Evolutionary conservation across 768 basidiomycete species (phyloP).

Genomic region (Agrocybe chaxingu): DNA sequence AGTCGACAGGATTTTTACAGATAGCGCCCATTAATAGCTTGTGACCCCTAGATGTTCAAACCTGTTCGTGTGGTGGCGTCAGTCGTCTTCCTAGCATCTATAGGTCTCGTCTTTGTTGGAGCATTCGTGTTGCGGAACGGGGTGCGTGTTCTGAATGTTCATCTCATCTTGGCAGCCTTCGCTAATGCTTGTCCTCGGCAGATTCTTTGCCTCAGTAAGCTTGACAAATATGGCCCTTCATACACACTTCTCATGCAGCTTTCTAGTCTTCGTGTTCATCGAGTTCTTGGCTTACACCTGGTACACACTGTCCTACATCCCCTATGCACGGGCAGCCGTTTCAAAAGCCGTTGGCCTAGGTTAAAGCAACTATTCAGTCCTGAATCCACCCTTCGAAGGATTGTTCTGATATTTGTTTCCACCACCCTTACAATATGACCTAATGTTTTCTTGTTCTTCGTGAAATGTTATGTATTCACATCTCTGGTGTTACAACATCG

Average conservation of each 20-base stretch:
- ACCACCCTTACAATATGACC: background rate
- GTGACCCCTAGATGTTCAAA: conserved; percentile 79
- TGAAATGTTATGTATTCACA: background rate
- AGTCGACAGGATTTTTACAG: background rate
- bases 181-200: conserved; percentile 20
- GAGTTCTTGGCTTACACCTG: conserved; percentile 91
- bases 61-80: conserved; percentile 84
- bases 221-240: background rate
- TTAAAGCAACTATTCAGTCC: conserved; percentile 14
- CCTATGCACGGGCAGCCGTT: conserved; percentile 79
- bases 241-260: conserved; percentile 5
- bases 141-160: conserved; percentile 35
- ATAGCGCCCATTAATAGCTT: background rate
- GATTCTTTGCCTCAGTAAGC: conserved; percentile 69
- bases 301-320: conserved; percentile 88
- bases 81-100: conserved; percentile 71
- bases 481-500: conserved; percentile 9
- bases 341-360: conserved; percentile 58
- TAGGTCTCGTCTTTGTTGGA: conserved; percentile 79
- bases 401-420: background rate
- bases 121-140: conserved; percentile 76
- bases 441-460: background rate
- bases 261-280: conserved; percentile 82
- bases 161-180: background rate
- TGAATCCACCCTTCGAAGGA: background rate